phyloP scores from a whole-genome alignment of 129 eudicot genomes.

The Ambrosia artemisiifolia region DNA sequence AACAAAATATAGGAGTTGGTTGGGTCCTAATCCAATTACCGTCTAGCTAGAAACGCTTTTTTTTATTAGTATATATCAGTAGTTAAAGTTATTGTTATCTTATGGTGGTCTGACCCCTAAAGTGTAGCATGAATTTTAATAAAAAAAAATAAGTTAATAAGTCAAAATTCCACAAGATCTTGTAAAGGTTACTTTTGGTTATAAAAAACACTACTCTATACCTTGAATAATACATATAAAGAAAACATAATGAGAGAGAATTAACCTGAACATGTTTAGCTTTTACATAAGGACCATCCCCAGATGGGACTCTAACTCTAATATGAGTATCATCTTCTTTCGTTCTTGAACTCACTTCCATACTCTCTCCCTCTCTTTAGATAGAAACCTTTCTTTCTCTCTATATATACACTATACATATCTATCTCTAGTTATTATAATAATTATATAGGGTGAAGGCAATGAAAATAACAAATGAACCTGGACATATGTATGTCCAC shows the following conservation, averaged over 20 bases:
- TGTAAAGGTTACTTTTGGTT: no score
- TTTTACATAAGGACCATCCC: conserved; percentile 87
- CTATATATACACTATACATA: conserved; percentile 1
- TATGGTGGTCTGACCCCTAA: no score
- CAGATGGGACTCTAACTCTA: conserved; percentile 74
- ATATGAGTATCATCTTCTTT: conserved; percentile 58
- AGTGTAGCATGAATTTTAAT: no score
- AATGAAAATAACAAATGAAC: conserved; percentile 24
- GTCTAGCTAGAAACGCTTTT: no score
- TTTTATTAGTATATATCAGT: no score
- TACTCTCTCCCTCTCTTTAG: conserved; percentile 20
- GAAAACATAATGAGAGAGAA: background rate
- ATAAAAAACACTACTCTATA: background rate
- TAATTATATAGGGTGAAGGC: conserved; percentile 22
- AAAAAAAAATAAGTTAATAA: no score
- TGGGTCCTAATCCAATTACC: no score
- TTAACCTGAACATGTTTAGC: conserved; percentile 95
- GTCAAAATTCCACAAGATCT: no score
- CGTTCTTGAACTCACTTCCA: conserved; percentile 32
- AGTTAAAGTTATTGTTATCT: no score
- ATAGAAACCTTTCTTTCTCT: conserved; percentile 21
- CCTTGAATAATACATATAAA: background rate
- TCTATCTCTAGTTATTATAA: conserved; percentile 18
- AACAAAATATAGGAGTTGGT: no score
- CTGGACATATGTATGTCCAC: conserved; percentile 37